phyloP scores from a whole-genome alignment of 306 rosid genomes.

The Oxytropis ochrocephala region DNA sequence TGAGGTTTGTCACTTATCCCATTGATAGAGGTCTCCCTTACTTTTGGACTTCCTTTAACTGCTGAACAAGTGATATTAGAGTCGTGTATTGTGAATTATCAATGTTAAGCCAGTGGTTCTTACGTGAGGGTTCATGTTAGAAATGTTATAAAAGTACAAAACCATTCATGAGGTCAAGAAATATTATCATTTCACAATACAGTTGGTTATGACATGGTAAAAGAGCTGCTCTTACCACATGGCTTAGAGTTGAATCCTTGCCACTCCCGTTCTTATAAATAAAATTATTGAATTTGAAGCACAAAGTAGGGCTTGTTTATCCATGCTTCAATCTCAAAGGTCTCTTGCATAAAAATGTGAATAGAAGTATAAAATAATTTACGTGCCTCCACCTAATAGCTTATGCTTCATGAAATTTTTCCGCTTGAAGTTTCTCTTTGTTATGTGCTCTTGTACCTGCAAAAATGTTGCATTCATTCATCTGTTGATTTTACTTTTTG shows the following conservation, averaged over 20 bases:
- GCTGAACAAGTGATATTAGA: background rate
- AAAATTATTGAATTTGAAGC: background rate
- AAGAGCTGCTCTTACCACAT: background rate
- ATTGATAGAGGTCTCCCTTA: background rate
- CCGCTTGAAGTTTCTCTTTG: conserved; percentile 2
- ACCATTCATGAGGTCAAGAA: background rate
- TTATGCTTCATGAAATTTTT: conserved; percentile 2
- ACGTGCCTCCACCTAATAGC: background rate
- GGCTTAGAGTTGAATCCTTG: background rate
- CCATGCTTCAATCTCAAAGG: background rate
- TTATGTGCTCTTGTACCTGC: background rate
- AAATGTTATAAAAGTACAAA: background rate
- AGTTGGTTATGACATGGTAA: background rate
- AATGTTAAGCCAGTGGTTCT: background rate
- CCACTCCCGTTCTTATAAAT: background rate
- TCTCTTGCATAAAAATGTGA: background rate
- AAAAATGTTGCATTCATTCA: background rate
- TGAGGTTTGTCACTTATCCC: background rate
- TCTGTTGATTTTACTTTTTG: background rate
- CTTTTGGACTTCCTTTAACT: background rate
- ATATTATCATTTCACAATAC: background rate
- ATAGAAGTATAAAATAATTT: background rate
- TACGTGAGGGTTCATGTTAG: background rate
- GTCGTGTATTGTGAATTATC: background rate
- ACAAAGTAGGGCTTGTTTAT: background rate